phyloP scores from a whole-genome alignment of 2,329 filamentous ascomycete species.

The Fusarium sp. region DNA sequence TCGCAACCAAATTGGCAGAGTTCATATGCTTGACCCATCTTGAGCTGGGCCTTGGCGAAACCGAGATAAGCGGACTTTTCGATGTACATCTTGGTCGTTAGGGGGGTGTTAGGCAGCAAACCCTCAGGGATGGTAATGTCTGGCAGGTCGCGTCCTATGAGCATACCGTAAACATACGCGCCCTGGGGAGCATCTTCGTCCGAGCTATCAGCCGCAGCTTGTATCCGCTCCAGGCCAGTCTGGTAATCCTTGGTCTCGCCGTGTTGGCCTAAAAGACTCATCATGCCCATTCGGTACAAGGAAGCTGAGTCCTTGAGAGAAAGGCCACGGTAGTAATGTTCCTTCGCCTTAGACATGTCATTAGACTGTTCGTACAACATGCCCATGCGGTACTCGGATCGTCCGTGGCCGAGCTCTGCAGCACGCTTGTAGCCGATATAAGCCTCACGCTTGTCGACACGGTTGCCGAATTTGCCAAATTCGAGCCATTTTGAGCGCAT shows the following conservation, averaged over 20 bases:
- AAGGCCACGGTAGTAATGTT: slow-evolving; percentile 88
- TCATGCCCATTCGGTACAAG: slow-evolving; percentile 91
- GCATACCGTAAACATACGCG: slow-evolving; percentile 95
- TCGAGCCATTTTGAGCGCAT: slow-evolving; percentile 97
- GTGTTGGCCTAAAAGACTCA: slow-evolving; percentile 94
- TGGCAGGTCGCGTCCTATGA: slow-evolving; percentile 89
- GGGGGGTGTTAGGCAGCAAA: slow-evolving; percentile 77
- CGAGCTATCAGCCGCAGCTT: slow-evolving; percentile 82
- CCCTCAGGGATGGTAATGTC: slow-evolving; percentile 83
- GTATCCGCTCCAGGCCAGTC: slow-evolving; percentile 84
- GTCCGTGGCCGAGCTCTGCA: slow-evolving; percentile 85
- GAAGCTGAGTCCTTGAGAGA: slow-evolving; percentile 87
- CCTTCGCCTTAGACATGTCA: slow-evolving; percentile 89
- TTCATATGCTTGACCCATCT: slow-evolving; percentile 97
- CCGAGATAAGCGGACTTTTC: slow-evolving; percentile 97
- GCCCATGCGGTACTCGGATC: slow-evolving; percentile 95
- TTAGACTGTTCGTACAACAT: slow-evolving; percentile 98
- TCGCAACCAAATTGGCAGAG: slow-evolving; percentile 93
- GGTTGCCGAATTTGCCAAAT: slow-evolving; percentile 94
- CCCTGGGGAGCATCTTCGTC: slow-evolving; percentile 98
- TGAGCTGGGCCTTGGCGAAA: slow-evolving; percentile 95
- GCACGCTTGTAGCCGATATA: slow-evolving; percentile 87
- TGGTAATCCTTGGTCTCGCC: slow-evolving; percentile 86
- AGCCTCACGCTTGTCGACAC: slow-evolving; percentile 93
- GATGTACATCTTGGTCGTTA: slow-evolving; percentile 84